Evolutionary conservation across 2,329 filamentous ascomycete genomes (phyloP).

Genomic region (Allantophomopsis cytisporea): DNA sequence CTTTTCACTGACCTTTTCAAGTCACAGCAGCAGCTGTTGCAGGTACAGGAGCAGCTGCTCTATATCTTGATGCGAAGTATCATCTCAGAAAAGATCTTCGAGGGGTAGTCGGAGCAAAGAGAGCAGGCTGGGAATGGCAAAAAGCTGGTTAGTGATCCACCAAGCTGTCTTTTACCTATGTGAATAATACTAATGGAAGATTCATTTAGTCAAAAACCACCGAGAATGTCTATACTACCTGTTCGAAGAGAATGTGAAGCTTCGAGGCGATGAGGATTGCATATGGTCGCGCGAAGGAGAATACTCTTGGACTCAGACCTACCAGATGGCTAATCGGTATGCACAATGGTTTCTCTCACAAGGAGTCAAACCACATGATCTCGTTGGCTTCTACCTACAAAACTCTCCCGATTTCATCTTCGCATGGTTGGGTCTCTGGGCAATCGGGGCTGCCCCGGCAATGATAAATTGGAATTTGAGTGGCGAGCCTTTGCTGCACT

Average conservation of each 20-base stretch:
- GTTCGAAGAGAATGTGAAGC: conserved; percentile 41
- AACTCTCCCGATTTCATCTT: conserved; percentile 57
- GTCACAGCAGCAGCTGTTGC: conserved; percentile 14
- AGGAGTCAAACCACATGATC: conserved; percentile 42
- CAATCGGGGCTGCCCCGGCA: conserved; percentile 54
- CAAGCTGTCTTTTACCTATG: neutral
- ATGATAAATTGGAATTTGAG: conserved; percentile 59
- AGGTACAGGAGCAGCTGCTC: conserved; percentile 28
- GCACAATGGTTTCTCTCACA: conserved; percentile 46
- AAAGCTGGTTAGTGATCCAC: neutral
- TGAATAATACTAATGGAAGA: conserved; percentile 1
- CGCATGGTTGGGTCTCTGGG: conserved; percentile 48
- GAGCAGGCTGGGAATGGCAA: conserved; percentile 6
- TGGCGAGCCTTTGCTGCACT: conserved; percentile 51
- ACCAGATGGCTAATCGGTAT: conserved; percentile 43
- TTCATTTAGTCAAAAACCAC: conserved; percentile 29
- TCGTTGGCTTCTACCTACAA: conserved; percentile 53
- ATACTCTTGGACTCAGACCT: conserved; percentile 44
- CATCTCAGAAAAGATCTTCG: conserved; percentile 49
- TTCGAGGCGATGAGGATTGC: conserved; percentile 37
- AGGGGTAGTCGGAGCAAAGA: conserved; percentile 26
- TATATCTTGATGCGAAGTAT: conserved; percentile 57
- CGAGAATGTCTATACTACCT: conserved; percentile 50
- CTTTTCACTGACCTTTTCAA: no score
- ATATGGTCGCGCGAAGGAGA: conserved; percentile 53